phyloP scores from a whole-genome alignment of 2,329 filamentous ascomycete genomes.

The Pseudogymnoascus destructans region DNA sequence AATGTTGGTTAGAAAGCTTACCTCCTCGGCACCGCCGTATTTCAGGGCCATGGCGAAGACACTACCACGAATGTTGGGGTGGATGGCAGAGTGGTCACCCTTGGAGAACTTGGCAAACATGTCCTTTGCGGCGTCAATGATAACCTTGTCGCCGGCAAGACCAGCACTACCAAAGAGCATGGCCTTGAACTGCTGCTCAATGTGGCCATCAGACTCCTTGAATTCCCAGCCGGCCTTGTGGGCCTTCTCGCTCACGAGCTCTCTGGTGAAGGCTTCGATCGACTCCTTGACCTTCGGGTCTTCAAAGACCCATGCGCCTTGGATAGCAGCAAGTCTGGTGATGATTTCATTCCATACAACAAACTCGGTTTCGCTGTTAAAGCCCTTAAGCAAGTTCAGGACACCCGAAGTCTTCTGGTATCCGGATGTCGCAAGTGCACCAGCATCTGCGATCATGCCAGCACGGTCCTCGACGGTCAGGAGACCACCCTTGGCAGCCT shows the following conservation, averaged over 20 bases:
- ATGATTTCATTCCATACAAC: slow-evolving; percentile 94
- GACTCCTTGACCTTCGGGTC: slow-evolving; percentile 59
- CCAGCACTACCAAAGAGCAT: slow-evolving; percentile 80
- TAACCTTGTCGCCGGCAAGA: slow-evolving; percentile 61
- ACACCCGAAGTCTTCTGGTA: slow-evolving; percentile 90
- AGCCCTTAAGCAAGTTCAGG: slow-evolving; percentile 71
- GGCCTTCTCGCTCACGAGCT: slow-evolving; percentile 64
- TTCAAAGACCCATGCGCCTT: slow-evolving; percentile 81
- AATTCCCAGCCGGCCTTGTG: slow-evolving; percentile 86
- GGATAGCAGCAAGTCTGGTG: slow-evolving; percentile 62
- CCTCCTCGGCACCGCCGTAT: slow-evolving; percentile 73
- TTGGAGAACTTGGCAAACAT: slow-evolving; percentile 79
- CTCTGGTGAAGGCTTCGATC: slow-evolving; percentile 69
- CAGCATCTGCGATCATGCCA: slow-evolving; percentile 89
- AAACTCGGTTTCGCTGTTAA: slow-evolving; percentile 74
- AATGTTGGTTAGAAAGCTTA: slow-evolving; percentile 26
- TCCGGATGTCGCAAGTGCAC: slow-evolving; percentile 75
- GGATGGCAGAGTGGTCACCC: slow-evolving; percentile 69
- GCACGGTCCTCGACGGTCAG: slow-evolving; percentile 82
- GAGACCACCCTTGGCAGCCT: slow-evolving; percentile 68
- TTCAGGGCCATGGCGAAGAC: slow-evolving; percentile 78
- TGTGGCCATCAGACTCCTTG: slow-evolving; percentile 70
- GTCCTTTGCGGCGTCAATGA: slow-evolving; percentile 69
- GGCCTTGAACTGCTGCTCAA: slow-evolving; percentile 88
- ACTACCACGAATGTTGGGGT: slow-evolving; percentile 79